phyloP scores from a whole-genome alignment of 2,329 filamentous ascomycete genomes.

The Fusarium lyarnte region DNA sequence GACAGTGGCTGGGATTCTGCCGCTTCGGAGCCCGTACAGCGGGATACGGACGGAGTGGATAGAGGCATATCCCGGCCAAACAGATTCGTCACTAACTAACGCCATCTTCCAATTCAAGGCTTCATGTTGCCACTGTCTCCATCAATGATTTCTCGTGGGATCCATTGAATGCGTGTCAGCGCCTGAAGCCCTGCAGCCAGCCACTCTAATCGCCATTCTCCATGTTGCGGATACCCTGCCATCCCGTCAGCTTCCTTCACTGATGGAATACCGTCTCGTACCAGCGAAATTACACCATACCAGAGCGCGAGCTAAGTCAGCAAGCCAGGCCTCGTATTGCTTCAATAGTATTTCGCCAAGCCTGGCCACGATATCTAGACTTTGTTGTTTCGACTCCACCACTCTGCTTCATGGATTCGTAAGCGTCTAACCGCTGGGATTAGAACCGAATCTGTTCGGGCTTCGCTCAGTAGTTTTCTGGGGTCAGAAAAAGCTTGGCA shows the following conservation, averaged over 20 bases:
- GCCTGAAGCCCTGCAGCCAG: constrained; percentile 4
- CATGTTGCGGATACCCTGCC: neutral
- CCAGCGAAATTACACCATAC: constrained; percentile 24
- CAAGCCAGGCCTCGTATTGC: constrained; percentile 26
- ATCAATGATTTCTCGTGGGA: constrained; percentile 10
- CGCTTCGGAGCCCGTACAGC: constrained; percentile 25
- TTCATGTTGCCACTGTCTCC: constrained; percentile 18
- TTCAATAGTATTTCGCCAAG: constrained; percentile 28
- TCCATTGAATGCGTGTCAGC: constrained; percentile 8
- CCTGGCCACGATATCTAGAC: constrained; percentile 17
- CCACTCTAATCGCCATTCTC: constrained; percentile 7
- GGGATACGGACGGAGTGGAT: neutral
- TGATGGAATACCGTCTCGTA: constrained; percentile 4
- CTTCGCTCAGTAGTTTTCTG: constrained; percentile 4
- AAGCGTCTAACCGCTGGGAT: constrained; percentile 18
- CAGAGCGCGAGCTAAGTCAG: constrained; percentile 6
- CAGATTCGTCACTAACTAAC: constrained; percentile 37
- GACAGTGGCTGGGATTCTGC: constrained; percentile 32
- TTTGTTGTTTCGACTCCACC: constrained; percentile 25
- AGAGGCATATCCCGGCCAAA: constrained; percentile 22
- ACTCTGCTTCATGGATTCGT: constrained; percentile 13
- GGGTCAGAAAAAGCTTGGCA: constrained; percentile 22
- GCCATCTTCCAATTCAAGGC: constrained; percentile 25
- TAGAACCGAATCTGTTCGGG: neutral
- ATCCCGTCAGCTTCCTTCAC: constrained; percentile 12